These are phyloP conservation scores for Tetrapyrgos nigripes DNA, from an alignment of 1,284 basidiomycete species.

Conservation along the genomic window DNA sequence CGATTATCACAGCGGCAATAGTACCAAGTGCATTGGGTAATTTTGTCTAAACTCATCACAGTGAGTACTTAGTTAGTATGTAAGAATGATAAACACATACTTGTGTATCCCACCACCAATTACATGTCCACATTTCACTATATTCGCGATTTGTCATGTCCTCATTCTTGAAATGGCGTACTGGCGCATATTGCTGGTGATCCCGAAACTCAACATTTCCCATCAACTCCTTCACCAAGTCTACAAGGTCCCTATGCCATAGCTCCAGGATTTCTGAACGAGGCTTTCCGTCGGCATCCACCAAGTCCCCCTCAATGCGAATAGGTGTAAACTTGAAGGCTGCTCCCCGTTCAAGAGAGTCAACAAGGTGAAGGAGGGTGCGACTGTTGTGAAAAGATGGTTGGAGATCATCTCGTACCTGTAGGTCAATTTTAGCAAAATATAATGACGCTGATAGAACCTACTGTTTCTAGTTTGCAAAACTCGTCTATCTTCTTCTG, in stretches of 20 bases:
- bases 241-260: slow-evolving; percentile 30
- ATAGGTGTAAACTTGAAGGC: slow-evolving; percentile 8
- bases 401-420: slow-evolving; percentile 21
- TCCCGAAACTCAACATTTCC: slow-evolving; percentile 32
- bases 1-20: slow-evolving; percentile 41
- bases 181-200: slow-evolving; percentile 35
- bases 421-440: background rate
- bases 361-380: slow-evolving; percentile 33
- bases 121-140: slow-evolving; percentile 49
- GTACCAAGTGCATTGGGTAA: slow-evolving; percentile 34
- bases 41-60: slow-evolving; percentile 21
- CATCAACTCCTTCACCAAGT: slow-evolving; percentile 28
- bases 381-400: slow-evolving; percentile 25
- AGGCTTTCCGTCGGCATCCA: slow-evolving; percentile 25
- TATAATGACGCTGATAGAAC: slow-evolving; percentile 9
- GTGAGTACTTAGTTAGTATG: background rate
- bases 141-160: slow-evolving; percentile 28
- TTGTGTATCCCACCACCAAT: slow-evolving; percentile 51
- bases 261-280: slow-evolving; percentile 11
- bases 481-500: slow-evolving; percentile 34
- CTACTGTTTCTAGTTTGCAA: slow-evolving; percentile 38
- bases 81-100: slow-evolving; percentile 22
- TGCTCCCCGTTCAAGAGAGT: slow-evolving; percentile 27
- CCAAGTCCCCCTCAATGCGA: slow-evolving; percentile 25
- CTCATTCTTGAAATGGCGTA: slow-evolving; percentile 37